These are phyloP conservation scores for Leishmania martiniquensis DNA, from an alignment of 208 protist genomes.

Conservation along the genomic window DNA sequence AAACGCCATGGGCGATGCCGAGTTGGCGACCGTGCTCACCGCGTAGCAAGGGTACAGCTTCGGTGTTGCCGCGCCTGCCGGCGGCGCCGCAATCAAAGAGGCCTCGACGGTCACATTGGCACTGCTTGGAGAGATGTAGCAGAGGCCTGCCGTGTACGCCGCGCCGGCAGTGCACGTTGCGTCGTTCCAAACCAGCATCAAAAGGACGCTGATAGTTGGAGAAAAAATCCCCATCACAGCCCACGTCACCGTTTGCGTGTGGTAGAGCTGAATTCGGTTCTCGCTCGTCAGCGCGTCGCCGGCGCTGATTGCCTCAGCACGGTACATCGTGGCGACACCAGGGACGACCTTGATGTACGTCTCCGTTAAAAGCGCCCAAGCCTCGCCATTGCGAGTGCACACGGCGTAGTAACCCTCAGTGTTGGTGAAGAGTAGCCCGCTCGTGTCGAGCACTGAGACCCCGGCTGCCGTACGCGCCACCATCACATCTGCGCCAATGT, in stretches of 20 bases:
- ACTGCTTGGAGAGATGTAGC: constrained; percentile 44
- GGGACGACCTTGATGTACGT: constrained; percentile 42
- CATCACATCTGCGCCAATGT: constrained; percentile 32
- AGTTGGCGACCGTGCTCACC: neutral
- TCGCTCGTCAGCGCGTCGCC: constrained; percentile 27
- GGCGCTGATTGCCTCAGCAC: constrained; percentile 51
- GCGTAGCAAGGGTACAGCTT: constrained; percentile 45
- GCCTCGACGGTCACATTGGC: constrained; percentile 43
- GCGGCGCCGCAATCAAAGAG: constrained; percentile 39
- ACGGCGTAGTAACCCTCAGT: constrained; percentile 47
- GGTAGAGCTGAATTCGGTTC: constrained; percentile 48
- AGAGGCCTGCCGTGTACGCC: constrained; percentile 41
- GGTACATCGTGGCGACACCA: constrained; percentile 14
- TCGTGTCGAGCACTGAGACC: constrained; percentile 46
- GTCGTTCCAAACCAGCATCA: constrained; percentile 70
- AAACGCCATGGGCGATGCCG: constrained; percentile 43
- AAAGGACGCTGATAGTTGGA: constrained; percentile 20
- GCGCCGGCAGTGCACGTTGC: constrained; percentile 35
- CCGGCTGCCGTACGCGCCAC: constrained; percentile 17
- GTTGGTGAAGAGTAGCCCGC: constrained; percentile 30
- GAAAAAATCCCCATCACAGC: constrained; percentile 53
- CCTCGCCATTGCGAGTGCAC: constrained; percentile 38
- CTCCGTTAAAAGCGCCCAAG: constrained; percentile 24
- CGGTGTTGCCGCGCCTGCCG: constrained; percentile 9
- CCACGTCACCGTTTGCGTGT: constrained; percentile 60